Conservation (phyloP, 768 basidiomycete species). For the Gautieria morchelliformis region DNA sequence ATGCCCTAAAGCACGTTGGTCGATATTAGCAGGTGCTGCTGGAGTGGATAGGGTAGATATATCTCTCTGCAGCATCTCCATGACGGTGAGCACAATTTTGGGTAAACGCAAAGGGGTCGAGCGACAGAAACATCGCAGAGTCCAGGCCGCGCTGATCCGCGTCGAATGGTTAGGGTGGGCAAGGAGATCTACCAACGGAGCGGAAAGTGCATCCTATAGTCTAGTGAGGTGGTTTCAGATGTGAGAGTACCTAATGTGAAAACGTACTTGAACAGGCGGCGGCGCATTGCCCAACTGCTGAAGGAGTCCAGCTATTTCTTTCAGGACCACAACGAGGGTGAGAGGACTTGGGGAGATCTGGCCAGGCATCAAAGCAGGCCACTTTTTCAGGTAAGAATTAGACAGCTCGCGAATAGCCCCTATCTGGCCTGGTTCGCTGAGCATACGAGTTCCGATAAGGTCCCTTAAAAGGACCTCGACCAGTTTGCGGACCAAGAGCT, state of each 20-base stretch:
- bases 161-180: constrained; percentile 82
- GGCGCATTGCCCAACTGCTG: constrained; percentile 90
- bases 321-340: constrained; percentile 63
- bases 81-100: constrained; percentile 63
- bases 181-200: constrained; percentile 77
- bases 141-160: constrained; percentile 81
- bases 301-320: constrained; percentile 78
- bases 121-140: constrained; percentile 83
- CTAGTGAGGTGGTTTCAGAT: neutral
- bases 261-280: constrained; percentile 69
- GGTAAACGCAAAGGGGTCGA: constrained; percentile 81
- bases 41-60: constrained; percentile 65
- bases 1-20: constrained; percentile 69
- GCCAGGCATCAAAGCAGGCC: constrained; percentile 90
- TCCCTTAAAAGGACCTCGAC: constrained; percentile 76
- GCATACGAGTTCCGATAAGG: constrained; percentile 77
- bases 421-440: constrained; percentile 93
- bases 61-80: constrained; percentile 80
- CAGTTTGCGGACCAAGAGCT: constrained; percentile 57
- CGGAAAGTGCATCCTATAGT: constrained; percentile 69
- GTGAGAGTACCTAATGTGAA: neutral
- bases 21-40: constrained; percentile 59
- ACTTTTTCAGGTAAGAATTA: constrained; percentile 73
- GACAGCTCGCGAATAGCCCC: constrained; percentile 81
- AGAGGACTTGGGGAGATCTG: constrained; percentile 57